Evolutionary conservation across 2,329 filamentous ascomycete genomes (phyloP).

Genomic region (Apiospora aurea): DNA sequence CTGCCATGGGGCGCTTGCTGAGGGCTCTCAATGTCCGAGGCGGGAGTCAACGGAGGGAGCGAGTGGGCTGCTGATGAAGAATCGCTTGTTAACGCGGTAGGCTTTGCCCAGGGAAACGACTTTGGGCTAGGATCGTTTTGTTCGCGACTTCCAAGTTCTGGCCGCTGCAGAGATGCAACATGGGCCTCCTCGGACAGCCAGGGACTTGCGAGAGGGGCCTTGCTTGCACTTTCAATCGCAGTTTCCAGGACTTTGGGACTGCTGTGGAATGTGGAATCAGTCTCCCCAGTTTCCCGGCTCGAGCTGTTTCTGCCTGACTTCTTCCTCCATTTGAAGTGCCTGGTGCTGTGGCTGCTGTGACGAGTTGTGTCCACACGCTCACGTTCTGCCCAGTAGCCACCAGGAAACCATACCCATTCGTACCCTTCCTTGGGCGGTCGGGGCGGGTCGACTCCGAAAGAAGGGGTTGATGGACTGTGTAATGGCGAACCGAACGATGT

Average conservation of each 20-base stretch:
- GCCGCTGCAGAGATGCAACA: conserved; percentile 53
- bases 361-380: conserved; percentile 41
- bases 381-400: conserved; percentile 70
- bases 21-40: not conserved
- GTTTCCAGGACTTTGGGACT: conserved; percentile 27
- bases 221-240: not conserved
- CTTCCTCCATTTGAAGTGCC: conserved; percentile 51
- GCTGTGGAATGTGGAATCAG: conserved; percentile 22
- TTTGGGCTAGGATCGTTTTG: not conserved
- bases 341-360: conserved; percentile 40
- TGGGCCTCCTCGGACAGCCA: conserved; percentile 57
- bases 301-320: conserved; percentile 41
- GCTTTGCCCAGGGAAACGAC: not conserved
- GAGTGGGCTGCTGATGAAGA: not conserved
- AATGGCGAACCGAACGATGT: conserved; percentile 26
- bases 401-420: conserved; percentile 71
- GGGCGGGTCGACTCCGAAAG: conserved; percentile 56
- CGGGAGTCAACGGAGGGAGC: not conserved
- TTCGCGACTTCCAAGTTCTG: conserved; percentile 26
- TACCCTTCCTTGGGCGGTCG: conserved; percentile 60
- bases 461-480: conserved; percentile 27
- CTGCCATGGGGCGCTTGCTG: not conserved
- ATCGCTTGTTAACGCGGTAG: not conserved
- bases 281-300: conserved; percentile 30
- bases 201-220: conserved; percentile 37